Base-by-base conservation (phyloP, 306 rosid species). In the Ochetophila trinervis region DNA sequence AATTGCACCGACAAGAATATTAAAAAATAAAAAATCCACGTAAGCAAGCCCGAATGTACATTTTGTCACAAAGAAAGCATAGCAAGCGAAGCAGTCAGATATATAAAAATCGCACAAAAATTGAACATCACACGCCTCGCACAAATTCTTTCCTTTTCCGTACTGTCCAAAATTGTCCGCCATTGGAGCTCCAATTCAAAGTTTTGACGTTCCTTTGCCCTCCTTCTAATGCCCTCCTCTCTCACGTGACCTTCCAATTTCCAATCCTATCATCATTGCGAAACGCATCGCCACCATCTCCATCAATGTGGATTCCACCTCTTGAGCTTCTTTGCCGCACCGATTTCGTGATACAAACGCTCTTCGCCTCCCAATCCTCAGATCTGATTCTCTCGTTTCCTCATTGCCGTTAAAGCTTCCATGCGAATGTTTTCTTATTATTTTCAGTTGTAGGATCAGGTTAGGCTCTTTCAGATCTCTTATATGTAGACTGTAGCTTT, bases 291-390 rank as follows among this genome's bases (percentile, higher is more conserved):
- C 2, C 47, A 18, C 23, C 68, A 36, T 27, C 56, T 10, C 22
- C 68, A 21, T 34, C 48, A 62, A 52, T 54, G 74, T 52, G 24
- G 60, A 16, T n/a, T 40, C 23, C 35, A 20, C 53, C 58, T 61
- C 56, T 61, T 52, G 67, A 52, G 80, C 74, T 67, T 67, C 71
- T 55, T 2, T 14, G n/a, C 73, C 65, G 18, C 70, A n/a, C 70
- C 82, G 53, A 67, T 80, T 79, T 73, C 67, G 65, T 57, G 56
- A 8, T 23, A 4, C 37, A 6, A 36, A 8, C 13, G 20, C 54
- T 69, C 48, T 19, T 54, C n/a, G 24, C 10, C 60, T 4, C 23
- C 73, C 23, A 2, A 27, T 27, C 18, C 64, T 27, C 68, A 62
- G 79, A 76, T 76, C 77, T 66, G 76, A 67, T 48, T 62, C 24